Conservation (phyloP, 805 yeast species). For the Myxozyma sirexii region DNA sequence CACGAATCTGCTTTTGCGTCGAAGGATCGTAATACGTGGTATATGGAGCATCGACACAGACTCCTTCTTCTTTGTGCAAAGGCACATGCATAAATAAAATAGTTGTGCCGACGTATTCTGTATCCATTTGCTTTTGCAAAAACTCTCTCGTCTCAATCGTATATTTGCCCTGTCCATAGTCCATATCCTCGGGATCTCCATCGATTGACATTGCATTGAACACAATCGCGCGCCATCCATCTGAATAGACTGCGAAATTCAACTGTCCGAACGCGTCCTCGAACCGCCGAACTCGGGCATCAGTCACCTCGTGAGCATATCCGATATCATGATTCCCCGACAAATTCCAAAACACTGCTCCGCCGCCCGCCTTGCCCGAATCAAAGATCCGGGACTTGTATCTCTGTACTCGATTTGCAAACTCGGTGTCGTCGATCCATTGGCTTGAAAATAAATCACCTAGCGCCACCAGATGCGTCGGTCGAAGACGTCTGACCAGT, state of each 20-base stretch:
- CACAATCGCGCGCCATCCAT: constrained; percentile 85
- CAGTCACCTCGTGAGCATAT: constrained; percentile 90
- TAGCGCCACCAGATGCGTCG: constrained; percentile 83
- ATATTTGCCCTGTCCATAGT: constrained; percentile 49
- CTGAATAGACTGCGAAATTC: constrained; percentile 75
- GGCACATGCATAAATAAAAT: constrained; percentile 88
- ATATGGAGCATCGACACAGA: constrained; percentile 86
- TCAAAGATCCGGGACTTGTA: constrained; percentile 45
- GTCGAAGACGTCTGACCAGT: constrained; percentile 65
- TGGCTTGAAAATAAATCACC: constrained; percentile 94
- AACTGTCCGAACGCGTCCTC: constrained; percentile 75
- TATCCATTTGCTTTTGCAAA: constrained; percentile 57
- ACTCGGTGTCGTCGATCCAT: constrained; percentile 91
- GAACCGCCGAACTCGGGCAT: constrained; percentile 85
- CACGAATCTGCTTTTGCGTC: constrained; percentile 59
- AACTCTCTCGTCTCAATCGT: constrained; percentile 72
- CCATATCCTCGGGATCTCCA: constrained; percentile 81
- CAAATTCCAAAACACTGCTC: constrained; percentile 62
- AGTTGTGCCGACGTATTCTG: constrained; percentile 64
- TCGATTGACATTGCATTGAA: constrained; percentile 81
- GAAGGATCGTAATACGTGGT: constrained; percentile 59
- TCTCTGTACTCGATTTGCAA: constrained; percentile 74
- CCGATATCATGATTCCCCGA: constrained; percentile 98
- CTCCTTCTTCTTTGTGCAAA: constrained; percentile 74
- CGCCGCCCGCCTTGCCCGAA: constrained; percentile 1